Base-by-base conservation (phyloP, 2,329 filamentous ascomycete species). In the Penicillium psychrosexuale region DNA sequence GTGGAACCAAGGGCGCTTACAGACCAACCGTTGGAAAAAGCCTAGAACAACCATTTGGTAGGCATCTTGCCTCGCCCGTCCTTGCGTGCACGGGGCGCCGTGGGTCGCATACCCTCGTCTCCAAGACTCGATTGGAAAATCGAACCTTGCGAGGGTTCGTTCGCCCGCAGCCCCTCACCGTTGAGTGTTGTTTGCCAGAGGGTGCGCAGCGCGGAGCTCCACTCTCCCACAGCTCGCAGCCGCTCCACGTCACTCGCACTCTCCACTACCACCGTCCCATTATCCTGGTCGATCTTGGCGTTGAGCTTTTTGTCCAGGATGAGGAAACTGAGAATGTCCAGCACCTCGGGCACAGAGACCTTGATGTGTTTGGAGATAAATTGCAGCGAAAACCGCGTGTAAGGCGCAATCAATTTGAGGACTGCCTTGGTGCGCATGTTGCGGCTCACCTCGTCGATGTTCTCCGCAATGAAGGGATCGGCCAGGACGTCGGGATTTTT, bases 371-470 rank as follows among this genome's bases (percentile, higher is more conserved):
- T 87, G 28, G 91, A 91, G 63, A 99, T 91, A 81, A 95, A 96
- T 19, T 81, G 80, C 24, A 97, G 79, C 60, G 88, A 90, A 83
- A 97, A 96, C 48, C 91, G 86, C 6, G 90, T 95, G 78, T 97
- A 99, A 0, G 94, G 94, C 5, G 91, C 91, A 60, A 97, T 94
- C 24, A 97, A 81, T 76, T 94, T 96, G 60, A 96, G 78, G 9
- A 97, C 86, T 1, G 92, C 93, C 80, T 97, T 97, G 62, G 92
- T 97, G 51, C 94, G 89, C 88, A 99, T 96, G 74, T 94, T 97
- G 40, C 94, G 89, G 49, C 93, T 99, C 54, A 99, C 93, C 76
- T 99, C 94, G 73, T 97, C 94, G 64, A 99, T 99, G 71, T 99
- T 97, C 76, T 97, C 94, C 28, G 93, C 93, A 65, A 99, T 99